Evolutionary conservation across 306 rosid species (phyloP), one percentile per base, ranked within the genome.

Genomic region (Pachyrhizus erosus): DNA sequence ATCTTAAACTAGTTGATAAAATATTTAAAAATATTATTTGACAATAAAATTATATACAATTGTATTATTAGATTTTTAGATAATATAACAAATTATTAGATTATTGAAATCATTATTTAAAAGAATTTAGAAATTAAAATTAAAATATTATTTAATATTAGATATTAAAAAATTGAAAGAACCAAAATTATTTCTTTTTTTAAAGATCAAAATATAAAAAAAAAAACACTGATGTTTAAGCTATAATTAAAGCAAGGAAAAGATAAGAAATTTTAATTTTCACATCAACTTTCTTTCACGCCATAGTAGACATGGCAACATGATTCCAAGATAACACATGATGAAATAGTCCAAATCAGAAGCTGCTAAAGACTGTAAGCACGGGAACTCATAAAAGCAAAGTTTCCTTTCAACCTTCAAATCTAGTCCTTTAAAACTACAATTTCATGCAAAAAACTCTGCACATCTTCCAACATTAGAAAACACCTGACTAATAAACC

Each of bases 331-430:
- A 34, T 54, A 55, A 74, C 33, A 73, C 20, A 54, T 12, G 26
- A 54, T 54, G 64, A 29, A n/a, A 51, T 20, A 31, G 29, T 64
- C 77, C n/a, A 27, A n/a, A 33, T 73, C n/a, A 29, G n/a, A 74
- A 54, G 46, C n/a, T n/a, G 10, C 3, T 11, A 51, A 31, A 9
- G 31, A 33, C 46, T 29, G 7, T 33, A 52, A 34, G 37, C 23
- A 74, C 60, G 14, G 46, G 64, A n/a, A 12, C 17, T 51, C 18
- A 10, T 66, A 18, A 52, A 73, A 48, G 78, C 37, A 24, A 2
- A 49, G 66, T 18, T 51, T 20, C 58, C 33, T 73, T 61, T 43
- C 60, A n/a, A 43, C 21, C 67, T 18, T 55, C 55, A 33, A 74
- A 12, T 48, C 31, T 51, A 6, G 49, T 31, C 48, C 66, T 73